Conservation (phyloP, 768 basidiomycete genomes). For the Suillus lakei region DNA sequence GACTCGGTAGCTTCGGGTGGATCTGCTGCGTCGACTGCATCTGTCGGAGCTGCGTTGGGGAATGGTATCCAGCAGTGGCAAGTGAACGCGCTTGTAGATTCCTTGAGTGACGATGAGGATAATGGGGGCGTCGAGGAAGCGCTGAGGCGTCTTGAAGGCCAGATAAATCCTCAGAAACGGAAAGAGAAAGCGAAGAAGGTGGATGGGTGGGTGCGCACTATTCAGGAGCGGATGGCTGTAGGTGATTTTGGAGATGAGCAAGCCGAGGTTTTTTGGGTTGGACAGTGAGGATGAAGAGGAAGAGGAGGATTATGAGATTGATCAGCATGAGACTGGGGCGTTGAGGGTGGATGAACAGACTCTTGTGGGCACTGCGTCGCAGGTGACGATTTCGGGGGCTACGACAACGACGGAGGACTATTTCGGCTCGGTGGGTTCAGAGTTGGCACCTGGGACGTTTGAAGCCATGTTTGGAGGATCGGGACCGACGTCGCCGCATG, state of each 20-base stretch:
- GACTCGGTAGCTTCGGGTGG: slow-evolving; percentile 60
- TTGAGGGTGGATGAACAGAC: slow-evolving; percentile 13
- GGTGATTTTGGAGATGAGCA: slow-evolving; percentile 67
- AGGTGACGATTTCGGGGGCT: slow-evolving; percentile 23
- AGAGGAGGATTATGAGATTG: slow-evolving; percentile 36
- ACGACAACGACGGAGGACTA: slow-evolving; percentile 24
- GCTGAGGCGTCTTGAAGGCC: slow-evolving; percentile 79
- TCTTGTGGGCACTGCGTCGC: slow-evolving; percentile 23
- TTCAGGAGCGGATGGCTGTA: slow-evolving; percentile 66
- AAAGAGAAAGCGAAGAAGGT: slow-evolving; percentile 77
- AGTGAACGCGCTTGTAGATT: slow-evolving; percentile 76
- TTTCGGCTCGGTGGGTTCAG: slow-evolving; percentile 23
- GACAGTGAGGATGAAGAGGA: slow-evolving; percentile 48
- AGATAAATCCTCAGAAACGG: slow-evolving; percentile 76
- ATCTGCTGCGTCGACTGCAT: slow-evolving; percentile 36
- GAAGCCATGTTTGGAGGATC: not conserved
- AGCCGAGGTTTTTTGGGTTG: slow-evolving; percentile 57
- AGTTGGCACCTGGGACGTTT: slow-evolving; percentile 19
- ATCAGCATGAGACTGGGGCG: slow-evolving; percentile 37
- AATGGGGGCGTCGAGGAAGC: slow-evolving; percentile 83
- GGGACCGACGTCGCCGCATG: slow-evolving; percentile 33
- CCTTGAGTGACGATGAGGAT: slow-evolving; percentile 71
- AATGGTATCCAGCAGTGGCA: slow-evolving; percentile 78
- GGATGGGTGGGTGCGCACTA: slow-evolving; percentile 78
- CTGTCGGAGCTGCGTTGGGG: slow-evolving; percentile 44